Evolutionary conservation across 345 rosid genomes (phyloP).

Genomic region (Hibiscus mutabilis): DNA sequence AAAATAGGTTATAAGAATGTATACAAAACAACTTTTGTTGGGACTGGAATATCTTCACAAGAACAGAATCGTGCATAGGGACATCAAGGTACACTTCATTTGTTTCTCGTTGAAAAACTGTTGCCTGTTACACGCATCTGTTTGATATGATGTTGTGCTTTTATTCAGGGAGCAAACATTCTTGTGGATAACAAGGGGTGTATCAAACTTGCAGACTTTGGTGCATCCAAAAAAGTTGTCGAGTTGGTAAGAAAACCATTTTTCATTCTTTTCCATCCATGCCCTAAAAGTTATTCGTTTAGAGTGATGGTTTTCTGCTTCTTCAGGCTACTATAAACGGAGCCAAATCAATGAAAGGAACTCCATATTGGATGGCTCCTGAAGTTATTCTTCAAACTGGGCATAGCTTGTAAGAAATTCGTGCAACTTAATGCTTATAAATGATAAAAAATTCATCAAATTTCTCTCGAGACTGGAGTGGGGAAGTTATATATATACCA

Average conservation of each 20-base stretch:
- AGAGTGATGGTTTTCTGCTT: constrained; percentile 14
- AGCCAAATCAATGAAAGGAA: constrained; percentile 92
- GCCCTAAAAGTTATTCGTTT: not conserved
- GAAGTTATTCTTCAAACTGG: constrained; percentile 95
- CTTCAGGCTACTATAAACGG: constrained; percentile 73
- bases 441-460: not conserved
- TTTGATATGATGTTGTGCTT: constrained; percentile 10
- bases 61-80: constrained; percentile 84
- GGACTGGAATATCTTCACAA: constrained; percentile 63
- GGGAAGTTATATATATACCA: not conserved
- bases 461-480: not conserved
- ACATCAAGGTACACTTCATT: constrained; percentile 52
- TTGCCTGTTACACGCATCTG: not conserved
- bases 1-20: constrained; percentile 61
- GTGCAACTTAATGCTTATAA: not conserved
- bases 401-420: constrained; percentile 71
- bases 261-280: not conserved
- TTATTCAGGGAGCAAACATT: constrained; percentile 76
- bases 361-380: constrained; percentile 98
- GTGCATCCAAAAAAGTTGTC: constrained; percentile 88
- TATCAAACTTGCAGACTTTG: constrained; percentile 87
- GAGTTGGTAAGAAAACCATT: constrained; percentile 37
- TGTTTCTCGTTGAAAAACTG: not conserved
- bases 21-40: constrained; percentile 28
- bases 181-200: constrained; percentile 89